Percentiles rank a stretch among this genome's conserved stretches.
phyloP scores from a whole-genome alignment of 2,329 filamentous ascomycete genomes.

The Colletotrichum sp. region DNA sequence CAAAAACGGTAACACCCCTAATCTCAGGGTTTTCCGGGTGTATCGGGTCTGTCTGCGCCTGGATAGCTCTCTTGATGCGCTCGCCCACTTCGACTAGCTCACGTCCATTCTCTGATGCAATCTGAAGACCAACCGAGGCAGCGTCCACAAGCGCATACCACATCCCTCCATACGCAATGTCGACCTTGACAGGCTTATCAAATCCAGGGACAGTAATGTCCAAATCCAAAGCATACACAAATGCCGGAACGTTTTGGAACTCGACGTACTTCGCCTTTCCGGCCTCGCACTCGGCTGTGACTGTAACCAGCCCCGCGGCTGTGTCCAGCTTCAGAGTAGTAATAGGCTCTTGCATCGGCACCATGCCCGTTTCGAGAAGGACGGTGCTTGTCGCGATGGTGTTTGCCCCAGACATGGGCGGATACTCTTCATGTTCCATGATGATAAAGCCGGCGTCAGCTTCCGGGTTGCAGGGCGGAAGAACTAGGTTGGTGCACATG shows the following conservation, averaged over 20 bases:
- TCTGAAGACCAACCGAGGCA: slow-evolving; percentile 35
- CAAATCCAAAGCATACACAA: slow-evolving; percentile 43
- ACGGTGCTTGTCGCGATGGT: slow-evolving; percentile 49
- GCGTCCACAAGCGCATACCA: slow-evolving; percentile 48
- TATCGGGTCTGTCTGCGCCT: slow-evolving; percentile 36
- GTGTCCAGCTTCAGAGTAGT: slow-evolving; percentile 47
- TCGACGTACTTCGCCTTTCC: slow-evolving; percentile 49
- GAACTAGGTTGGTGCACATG: slow-evolving; percentile 43
- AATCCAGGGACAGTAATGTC: slow-evolving; percentile 45
- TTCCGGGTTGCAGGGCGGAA: slow-evolving; percentile 46
- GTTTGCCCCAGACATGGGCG: slow-evolving; percentile 46
- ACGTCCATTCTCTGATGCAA: slow-evolving; percentile 34
- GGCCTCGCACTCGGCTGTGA: slow-evolving; percentile 41
- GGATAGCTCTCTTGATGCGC: slow-evolving; percentile 44
- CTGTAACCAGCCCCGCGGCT: slow-evolving; percentile 45
- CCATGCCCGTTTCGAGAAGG: slow-evolving; percentile 51
- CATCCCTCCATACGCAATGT: slow-evolving; percentile 54
- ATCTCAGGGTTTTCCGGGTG: slow-evolving; percentile 50
- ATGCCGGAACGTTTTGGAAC: slow-evolving; percentile 50
- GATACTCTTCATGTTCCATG: slow-evolving; percentile 50
- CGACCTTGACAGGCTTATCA: slow-evolving; percentile 39
- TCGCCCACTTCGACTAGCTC: slow-evolving; percentile 47
- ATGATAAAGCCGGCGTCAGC: slow-evolving; percentile 52
- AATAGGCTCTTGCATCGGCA: slow-evolving; percentile 48
- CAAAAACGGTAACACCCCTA: slow-evolving; percentile 42